Evolutionary conservation across 192 early-diverging fungal genomes (phyloP).

Genomic region (Coemansia sp.): DNA sequence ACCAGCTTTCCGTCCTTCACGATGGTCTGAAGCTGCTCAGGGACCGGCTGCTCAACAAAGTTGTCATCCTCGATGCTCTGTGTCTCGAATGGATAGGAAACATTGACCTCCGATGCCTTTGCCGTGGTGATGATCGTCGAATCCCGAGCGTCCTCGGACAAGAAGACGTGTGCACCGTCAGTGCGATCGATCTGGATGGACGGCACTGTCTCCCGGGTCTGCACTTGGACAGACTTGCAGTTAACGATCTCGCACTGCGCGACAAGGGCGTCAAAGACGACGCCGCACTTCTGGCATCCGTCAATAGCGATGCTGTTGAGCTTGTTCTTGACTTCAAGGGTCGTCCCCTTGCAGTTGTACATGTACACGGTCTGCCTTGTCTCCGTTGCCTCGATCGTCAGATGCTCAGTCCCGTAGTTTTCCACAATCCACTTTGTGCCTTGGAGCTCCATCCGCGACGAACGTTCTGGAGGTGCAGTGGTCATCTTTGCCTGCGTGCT

Average conservation of each 20-base stretch:
- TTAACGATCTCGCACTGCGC: slow-evolving; percentile 90
- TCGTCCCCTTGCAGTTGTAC: slow-evolving; percentile 90
- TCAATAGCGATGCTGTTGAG: slow-evolving; percentile 88
- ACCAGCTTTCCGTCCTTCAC: slow-evolving; percentile 81
- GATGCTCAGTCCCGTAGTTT: slow-evolving; percentile 70
- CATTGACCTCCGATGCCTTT: slow-evolving; percentile 92
- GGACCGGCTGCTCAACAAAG: slow-evolving; percentile 82
- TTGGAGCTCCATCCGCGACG: slow-evolving; percentile 79
- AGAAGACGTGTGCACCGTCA: slow-evolving; percentile 89
- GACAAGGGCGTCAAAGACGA: slow-evolving; percentile 83
- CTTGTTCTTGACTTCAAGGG: slow-evolving; percentile 90
- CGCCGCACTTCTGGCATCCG: slow-evolving; percentile 83
- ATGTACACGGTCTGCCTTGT: slow-evolving; percentile 92
- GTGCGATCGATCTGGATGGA: slow-evolving; percentile 91
- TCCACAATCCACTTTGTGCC: slow-evolving; percentile 96
- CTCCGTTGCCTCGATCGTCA: slow-evolving; percentile 80
- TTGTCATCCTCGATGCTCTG: slow-evolving; percentile 64
- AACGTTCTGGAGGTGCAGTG: slow-evolving; percentile 18
- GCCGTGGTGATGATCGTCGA: slow-evolving; percentile 85
- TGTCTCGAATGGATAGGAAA: slow-evolving; percentile 65
- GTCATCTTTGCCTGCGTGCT: slow-evolving; percentile 3
- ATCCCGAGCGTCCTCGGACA: slow-evolving; percentile 74
- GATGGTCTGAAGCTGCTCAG: slow-evolving; percentile 92
- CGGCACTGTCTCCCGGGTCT: slow-evolving; percentile 80
- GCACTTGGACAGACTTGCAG: slow-evolving; percentile 84